phyloP scores from a whole-genome alignment of 1,284 basidiomycete genomes.

The Cronartium quercuum region DNA sequence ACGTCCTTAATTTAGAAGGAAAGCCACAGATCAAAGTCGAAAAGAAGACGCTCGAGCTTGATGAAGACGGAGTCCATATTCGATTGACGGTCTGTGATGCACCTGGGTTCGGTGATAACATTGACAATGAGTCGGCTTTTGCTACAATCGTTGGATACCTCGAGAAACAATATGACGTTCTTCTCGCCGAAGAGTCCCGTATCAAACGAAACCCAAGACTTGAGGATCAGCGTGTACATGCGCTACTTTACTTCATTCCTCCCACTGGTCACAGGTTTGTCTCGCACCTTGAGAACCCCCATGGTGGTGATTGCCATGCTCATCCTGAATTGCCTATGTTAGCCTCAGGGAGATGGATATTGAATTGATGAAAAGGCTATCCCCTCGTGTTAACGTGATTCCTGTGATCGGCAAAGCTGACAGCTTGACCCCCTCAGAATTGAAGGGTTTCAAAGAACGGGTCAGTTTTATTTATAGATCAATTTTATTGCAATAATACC shows the following conservation, averaged over 20 bases:
- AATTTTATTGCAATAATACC: not conserved
- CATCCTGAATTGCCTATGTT: too few relatives aligned
- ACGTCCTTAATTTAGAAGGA: conserved; percentile 48
- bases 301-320: not conserved
- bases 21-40: conserved; percentile 48
- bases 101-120: conserved; percentile 96
- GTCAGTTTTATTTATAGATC: conserved; percentile 54
- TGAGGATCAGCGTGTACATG: conserved; percentile 90
- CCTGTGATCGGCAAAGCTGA: conserved; percentile 98
- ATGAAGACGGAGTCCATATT: conserved; percentile 97
- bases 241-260: conserved; percentile 95
- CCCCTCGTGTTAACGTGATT: conserved; percentile 96
- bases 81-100: conserved; percentile 98
- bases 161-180: conserved; percentile 98
- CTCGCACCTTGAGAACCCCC: not conserved
- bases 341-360: conserved; percentile 93
- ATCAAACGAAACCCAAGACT: conserved; percentile 99
- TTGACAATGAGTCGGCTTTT: conserved; percentile 87
- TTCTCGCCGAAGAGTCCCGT: conserved; percentile 94
- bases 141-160: conserved; percentile 77
- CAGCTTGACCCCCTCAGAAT: conserved; percentile 81
- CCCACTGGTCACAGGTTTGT: conserved; percentile 68
- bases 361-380: conserved; percentile 92
- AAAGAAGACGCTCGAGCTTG: conserved; percentile 61
- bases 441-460: conserved; percentile 92